Evolutionary conservation across 2,329 filamentous ascomycete genomes (phyloP).

Genomic region (Neonectria sp.): DNA sequence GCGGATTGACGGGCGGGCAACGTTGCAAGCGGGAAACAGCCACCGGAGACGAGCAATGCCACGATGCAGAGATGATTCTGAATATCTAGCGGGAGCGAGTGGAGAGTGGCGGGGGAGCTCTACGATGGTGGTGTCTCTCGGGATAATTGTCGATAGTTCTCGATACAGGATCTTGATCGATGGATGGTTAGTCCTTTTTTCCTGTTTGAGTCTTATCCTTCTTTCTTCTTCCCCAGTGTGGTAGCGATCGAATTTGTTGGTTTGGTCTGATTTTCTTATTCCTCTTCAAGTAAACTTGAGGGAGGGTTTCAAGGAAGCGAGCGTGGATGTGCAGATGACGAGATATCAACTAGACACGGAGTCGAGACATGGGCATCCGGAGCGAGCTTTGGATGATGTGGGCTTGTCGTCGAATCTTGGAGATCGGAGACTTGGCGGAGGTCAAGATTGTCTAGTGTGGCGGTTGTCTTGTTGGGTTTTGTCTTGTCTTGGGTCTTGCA

Average conservation of each 20-base stretch:
- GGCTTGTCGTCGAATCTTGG: slow-evolving; percentile 32
- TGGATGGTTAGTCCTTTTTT: slow-evolving; percentile 27
- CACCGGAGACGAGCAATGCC: slow-evolving; percentile 34
- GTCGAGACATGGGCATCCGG: slow-evolving; percentile 34
- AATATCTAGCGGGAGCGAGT: slow-evolving; percentile 30
- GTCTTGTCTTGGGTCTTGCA: slow-evolving; percentile 36
- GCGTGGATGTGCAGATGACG: slow-evolving; percentile 47
- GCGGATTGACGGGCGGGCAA: slow-evolving; percentile 27
- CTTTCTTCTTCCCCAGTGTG: slow-evolving; percentile 36
- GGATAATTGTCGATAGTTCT: slow-evolving; percentile 5
- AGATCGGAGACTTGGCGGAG: slow-evolving; percentile 26
- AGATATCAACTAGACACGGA: slow-evolving; percentile 41
- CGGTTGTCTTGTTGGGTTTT: slow-evolving; percentile 14
- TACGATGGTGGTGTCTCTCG: slow-evolving; percentile 35
- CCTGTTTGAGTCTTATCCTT: slow-evolving; percentile 34
- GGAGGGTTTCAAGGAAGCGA: slow-evolving; percentile 49
- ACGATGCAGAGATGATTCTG: slow-evolving; percentile 37
- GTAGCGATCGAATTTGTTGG: slow-evolving; percentile 56
- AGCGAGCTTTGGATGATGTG: slow-evolving; percentile 32
- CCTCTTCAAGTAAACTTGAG: slow-evolving; percentile 33
- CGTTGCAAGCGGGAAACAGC: slow-evolving; percentile 24
- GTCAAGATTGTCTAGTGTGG: slow-evolving; percentile 34
- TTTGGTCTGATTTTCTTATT: slow-evolving; percentile 41
- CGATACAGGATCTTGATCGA: slow-evolving; percentile 26
- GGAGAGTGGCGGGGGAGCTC: slow-evolving; percentile 37